Conservation (phyloP, 169 alveolate genomes). For the Plasmodium coatneyi region DNA sequence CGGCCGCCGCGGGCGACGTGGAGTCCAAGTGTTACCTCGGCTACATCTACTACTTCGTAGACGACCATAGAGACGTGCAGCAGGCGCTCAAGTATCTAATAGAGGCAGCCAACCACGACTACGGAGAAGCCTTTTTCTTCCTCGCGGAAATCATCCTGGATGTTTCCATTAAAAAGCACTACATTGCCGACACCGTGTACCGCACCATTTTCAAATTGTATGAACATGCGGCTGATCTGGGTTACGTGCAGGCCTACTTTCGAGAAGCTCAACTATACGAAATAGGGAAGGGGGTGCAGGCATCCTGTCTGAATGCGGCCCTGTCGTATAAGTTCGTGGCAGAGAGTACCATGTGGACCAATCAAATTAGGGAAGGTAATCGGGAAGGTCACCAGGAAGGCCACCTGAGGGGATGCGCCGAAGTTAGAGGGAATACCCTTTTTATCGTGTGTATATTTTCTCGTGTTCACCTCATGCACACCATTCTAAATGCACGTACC, state of each 20-base stretch:
- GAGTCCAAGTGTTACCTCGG: slow-evolving; percentile 75
- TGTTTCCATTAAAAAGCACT: slow-evolving; percentile 12
- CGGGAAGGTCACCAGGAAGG: not conserved
- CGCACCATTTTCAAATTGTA: slow-evolving; percentile 49
- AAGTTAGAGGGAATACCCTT: not conserved
- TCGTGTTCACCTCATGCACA: not conserved
- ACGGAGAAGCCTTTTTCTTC: slow-evolving; percentile 75
- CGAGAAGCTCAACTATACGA: slow-evolving; percentile 74
- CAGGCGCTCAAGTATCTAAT: slow-evolving; percentile 32
- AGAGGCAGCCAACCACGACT: slow-evolving; percentile 75
- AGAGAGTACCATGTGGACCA: slow-evolving; percentile 61
- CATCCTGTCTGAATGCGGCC: slow-evolving; percentile 65
- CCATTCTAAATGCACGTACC: not conserved
- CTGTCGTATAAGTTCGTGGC: slow-evolving; percentile 69
- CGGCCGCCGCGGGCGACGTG: slow-evolving; percentile 75
- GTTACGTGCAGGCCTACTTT: slow-evolving; percentile 72
- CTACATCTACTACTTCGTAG: slow-evolving; percentile 63
- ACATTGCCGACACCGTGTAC: slow-evolving; percentile 45
- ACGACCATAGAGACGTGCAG: slow-evolving; percentile 23
- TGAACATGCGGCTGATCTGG: slow-evolving; percentile 75
- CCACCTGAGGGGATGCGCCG: not conserved
- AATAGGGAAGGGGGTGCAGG: slow-evolving; percentile 71
- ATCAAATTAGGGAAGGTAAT: slow-evolving; percentile 60
- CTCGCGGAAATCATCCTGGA: slow-evolving; percentile 72
- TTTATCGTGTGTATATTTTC: not conserved